A percentile compares a stretch with the other conserved stretches of the same genome.
These are phyloP conservation scores for Polyrhizophydium stewartii DNA, from an alignment of 371 early-diverging fungal species.

Conservation along the genomic window DNA sequence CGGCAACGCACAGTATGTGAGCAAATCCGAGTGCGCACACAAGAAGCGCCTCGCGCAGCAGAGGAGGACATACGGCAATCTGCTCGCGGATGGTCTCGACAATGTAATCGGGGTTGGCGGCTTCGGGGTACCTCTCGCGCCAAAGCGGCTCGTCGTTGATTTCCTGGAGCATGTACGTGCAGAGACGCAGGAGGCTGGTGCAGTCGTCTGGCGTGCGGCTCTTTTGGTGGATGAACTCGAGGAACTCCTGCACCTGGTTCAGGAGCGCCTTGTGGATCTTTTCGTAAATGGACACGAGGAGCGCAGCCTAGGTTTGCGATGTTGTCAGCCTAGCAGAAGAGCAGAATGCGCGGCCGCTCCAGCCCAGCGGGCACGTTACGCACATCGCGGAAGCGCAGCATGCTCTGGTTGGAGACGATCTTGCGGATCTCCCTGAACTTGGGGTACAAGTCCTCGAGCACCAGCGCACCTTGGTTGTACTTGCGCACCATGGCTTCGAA, in stretches of 20 bases:
- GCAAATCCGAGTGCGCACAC: too few species aligned
- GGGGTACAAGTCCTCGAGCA: conserved; percentile 14
- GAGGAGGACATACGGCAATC: too few species aligned
- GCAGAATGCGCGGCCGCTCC: not conserved
- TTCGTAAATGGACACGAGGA: not conserved
- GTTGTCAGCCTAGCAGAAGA: too few species aligned
- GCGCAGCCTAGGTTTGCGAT: not conserved
- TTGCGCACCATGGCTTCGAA: conserved; percentile 20
- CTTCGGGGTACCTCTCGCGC: not conserved
- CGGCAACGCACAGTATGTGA: too few species aligned
- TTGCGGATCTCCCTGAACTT: conserved; percentile 7
- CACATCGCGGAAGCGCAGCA: conserved; percentile 16
- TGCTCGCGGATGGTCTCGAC: conserved; percentile 8
- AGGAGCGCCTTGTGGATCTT: not conserved
- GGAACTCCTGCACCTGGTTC: conserved; percentile 4
- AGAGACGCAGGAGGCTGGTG: not conserved
- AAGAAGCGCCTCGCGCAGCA: too few species aligned
- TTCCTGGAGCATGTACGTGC: not conserved
- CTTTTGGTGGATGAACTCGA: conserved; percentile 1
- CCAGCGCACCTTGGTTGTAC: conserved; percentile 5
- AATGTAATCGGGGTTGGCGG: conserved; percentile 1
- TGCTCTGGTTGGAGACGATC: not conserved
- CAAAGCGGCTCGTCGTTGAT: not conserved
- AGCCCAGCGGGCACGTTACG: not conserved
- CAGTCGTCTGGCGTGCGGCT: conserved; percentile 4